Evolutionary conservation across 192 early-diverging fungal genomes (phyloP).

Genomic region (Coemansia sp.): DNA sequence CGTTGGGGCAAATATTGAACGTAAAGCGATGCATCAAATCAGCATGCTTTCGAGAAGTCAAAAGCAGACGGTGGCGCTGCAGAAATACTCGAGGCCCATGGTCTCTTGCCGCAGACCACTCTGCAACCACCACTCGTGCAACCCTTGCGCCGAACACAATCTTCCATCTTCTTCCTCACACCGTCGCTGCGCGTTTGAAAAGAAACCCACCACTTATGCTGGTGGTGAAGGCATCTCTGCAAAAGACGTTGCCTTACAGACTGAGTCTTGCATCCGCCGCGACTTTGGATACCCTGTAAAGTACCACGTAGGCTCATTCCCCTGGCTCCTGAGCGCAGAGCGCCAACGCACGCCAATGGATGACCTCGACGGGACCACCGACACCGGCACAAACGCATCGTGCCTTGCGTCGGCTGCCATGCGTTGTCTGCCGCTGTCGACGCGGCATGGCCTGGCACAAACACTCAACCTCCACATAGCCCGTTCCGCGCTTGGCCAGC

Average conservation of each 20-base stretch:
- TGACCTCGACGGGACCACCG: conserved; percentile 20
- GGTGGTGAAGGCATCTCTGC: not conserved
- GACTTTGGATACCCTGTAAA: conserved; percentile 32
- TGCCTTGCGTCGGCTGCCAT: not conserved
- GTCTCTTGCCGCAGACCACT: not conserved
- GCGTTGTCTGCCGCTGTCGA: conserved; percentile 20
- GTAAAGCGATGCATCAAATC: not conserved
- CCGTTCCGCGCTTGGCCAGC: conserved; percentile 24
- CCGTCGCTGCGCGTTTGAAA: not conserved
- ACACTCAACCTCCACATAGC: conserved; percentile 43
- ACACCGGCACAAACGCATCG: not conserved
- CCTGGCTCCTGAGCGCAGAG: conserved; percentile 52
- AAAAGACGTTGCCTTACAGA: not conserved
- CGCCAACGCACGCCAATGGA: conserved; percentile 47
- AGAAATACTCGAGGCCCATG: not conserved
- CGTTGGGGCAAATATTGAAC: not conserved
- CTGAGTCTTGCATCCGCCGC: conserved; percentile 17
- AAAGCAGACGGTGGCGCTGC: conserved; percentile 8
- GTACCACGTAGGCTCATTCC: conserved; percentile 40
- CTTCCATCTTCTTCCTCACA: not conserved
- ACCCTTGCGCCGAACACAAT: not conserved
- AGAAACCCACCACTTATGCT: not conserved
- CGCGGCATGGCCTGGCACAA: conserved; percentile 31
- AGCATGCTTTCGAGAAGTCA: conserved; percentile 3
- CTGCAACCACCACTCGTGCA: conserved; percentile 1